Conservation (phyloP, 805 yeast species). For the Pichia thaimueangensis region DNA sequence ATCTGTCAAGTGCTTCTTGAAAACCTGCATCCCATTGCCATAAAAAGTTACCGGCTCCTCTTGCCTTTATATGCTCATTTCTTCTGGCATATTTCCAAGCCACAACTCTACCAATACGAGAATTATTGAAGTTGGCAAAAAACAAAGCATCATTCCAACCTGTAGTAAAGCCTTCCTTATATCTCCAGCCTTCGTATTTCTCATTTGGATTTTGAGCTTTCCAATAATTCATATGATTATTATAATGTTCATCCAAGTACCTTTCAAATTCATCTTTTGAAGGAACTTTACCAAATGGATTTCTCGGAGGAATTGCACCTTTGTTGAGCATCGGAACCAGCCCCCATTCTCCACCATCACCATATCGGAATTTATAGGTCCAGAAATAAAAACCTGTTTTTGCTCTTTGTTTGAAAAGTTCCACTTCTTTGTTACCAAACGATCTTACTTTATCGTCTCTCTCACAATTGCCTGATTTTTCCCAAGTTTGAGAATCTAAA, state of each 20-base stretch:
- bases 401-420: slow-evolving; percentile 46
- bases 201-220: slow-evolving; percentile 46
- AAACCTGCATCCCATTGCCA: slow-evolving; percentile 95
- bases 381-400: slow-evolving; percentile 77
- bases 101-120: slow-evolving; percentile 64
- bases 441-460: slow-evolving; percentile 51
- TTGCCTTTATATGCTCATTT: slow-evolving; percentile 48
- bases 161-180: slow-evolving; percentile 65
- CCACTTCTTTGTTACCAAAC: slow-evolving; percentile 55
- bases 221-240: slow-evolving; percentile 66
- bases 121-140: slow-evolving; percentile 63
- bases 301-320: slow-evolving; percentile 45
- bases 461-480: slow-evolving; percentile 31
- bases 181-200: slow-evolving; percentile 75
- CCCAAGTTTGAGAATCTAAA: slow-evolving; percentile 72
- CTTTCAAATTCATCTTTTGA: slow-evolving; percentile 36
- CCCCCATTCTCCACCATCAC: slow-evolving; percentile 98
- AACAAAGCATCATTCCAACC: slow-evolving; percentile 71
- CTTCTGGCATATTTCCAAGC: slow-evolving; percentile 65
- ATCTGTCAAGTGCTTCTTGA: slow-evolving; percentile 47
- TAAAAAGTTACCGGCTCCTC: slow-evolving; percentile 49
- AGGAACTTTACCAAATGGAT: slow-evolving; percentile 29
- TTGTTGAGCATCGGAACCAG: slow-evolving; percentile 65
- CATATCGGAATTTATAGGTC: slow-evolving; percentile 82
- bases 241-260: slow-evolving; percentile 31